phyloP scores from a whole-genome alignment of 176 grass and related monocot genomes.

The Oryza meridionalis region DNA sequence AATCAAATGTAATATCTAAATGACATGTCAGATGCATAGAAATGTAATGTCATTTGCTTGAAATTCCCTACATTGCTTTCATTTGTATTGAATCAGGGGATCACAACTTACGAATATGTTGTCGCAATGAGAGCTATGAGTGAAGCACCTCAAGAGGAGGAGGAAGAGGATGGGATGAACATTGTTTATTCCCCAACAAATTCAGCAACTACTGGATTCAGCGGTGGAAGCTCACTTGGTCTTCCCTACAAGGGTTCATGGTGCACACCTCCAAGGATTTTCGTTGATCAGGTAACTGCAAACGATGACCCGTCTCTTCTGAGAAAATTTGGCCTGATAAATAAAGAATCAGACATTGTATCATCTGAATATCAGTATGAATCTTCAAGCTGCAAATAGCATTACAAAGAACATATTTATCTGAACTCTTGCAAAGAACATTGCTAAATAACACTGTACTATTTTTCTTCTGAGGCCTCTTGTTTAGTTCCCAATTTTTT shows the following conservation, averaged over 20 bases:
- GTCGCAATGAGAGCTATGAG: constrained; percentile 93
- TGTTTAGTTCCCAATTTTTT: no score
- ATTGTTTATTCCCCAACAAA: constrained; percentile 84
- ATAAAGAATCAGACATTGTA: neutral
- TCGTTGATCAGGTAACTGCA: constrained; percentile 61
- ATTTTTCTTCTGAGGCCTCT: neutral
- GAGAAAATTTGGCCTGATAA: neutral
- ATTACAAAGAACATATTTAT: neutral
- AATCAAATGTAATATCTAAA: neutral
- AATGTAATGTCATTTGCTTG: constrained; percentile 3
- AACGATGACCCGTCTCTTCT: neutral
- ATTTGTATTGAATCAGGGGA: constrained; percentile 57
- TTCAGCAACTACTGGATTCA: constrained; percentile 84
- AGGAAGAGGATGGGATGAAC: constrained; percentile 62
- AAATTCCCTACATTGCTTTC: neutral
- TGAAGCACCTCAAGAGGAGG: constrained; percentile 65
- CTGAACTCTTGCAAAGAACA: neutral
- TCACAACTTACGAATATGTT: constrained; percentile 92
- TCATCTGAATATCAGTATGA: constrained; percentile 4
- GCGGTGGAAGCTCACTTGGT: constrained; percentile 65
- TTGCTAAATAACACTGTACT: neutral
- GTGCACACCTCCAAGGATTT: constrained; percentile 96
- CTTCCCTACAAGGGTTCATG: constrained; percentile 84
- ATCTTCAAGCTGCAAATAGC: neutral
- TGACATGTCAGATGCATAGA: neutral